These are phyloP conservation scores for Carex pumila DNA, from an alignment of 176 grass and related monocot genomes.

Conservation along the genomic window DNA sequence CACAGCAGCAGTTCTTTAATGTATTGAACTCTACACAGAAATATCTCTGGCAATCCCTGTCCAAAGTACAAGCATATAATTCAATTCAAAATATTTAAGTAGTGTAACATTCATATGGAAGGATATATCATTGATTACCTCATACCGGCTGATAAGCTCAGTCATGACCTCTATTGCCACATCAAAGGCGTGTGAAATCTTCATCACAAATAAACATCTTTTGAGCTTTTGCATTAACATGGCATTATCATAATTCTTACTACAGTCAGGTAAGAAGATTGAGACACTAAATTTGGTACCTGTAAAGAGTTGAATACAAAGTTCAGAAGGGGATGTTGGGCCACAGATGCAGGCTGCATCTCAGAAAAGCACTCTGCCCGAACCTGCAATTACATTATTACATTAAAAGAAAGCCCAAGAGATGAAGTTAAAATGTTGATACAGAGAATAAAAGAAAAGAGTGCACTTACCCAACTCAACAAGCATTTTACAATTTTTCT, in stretches of 20 bases:
- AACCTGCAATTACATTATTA: conserved; percentile 38
- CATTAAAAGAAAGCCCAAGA: background rate
- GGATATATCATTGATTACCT: conserved; percentile 41
- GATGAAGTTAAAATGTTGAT: background rate
- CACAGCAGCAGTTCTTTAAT: conserved; percentile 68
- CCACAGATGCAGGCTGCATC: conserved; percentile 32
- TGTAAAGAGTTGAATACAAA: conserved; percentile 92
- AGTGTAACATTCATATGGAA: background rate
- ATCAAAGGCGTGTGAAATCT: conserved; percentile 80
- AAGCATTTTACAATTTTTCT: conserved; percentile 66
- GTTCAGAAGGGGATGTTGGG: conserved; percentile 65
- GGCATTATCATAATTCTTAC: background rate
- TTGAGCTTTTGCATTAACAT: conserved; percentile 30
- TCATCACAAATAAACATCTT: conserved; percentile 28
- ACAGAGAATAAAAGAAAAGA: background rate
- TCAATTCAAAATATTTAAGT: conserved; percentile 3
- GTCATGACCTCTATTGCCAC: conserved; percentile 83
- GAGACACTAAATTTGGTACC: conserved; percentile 33
- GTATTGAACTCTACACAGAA: conserved; percentile 76
- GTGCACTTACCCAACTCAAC: conserved; percentile 70
- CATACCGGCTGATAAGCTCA: conserved; percentile 77
- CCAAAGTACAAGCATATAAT: conserved; percentile 18
- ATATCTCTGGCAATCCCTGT: conserved; percentile 70
- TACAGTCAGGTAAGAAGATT: background rate
- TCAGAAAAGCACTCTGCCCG: conserved; percentile 72